Base-by-base conservation (phyloP, 306 rosid genomes). In the Sindora glabra region DNA sequence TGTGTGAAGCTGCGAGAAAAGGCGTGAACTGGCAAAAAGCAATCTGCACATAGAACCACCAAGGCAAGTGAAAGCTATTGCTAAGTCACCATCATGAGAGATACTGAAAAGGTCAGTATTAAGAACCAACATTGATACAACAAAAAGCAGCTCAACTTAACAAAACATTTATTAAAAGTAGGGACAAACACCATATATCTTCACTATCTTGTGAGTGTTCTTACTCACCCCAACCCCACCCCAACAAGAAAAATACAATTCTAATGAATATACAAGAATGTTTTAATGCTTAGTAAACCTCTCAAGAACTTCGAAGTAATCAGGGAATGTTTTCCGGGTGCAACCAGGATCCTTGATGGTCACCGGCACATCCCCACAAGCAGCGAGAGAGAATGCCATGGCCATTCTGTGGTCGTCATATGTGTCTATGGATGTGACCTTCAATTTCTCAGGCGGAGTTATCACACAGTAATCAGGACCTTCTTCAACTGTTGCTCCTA, bases 341-440 rank as follows among this genome's bases (percentile, higher is more conserved):
- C 99, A 94, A 16, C 95, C 94, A 0, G 99, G 99, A 86, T 94
- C 99, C 4, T 86, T 89, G 71, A 94, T 94, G 75, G 97, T 94
- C 30, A 94, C 99, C 0, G 95, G 94, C 70, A 94, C 94, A 25
- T 89, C 94, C 7, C 83, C 85, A 22, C 99, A 94, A 55, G 99
- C 99, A 63, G 97, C 95, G 14, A 94, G 96, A 39, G 99, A 94
- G 85, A 94, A 94, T 10, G 99, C 77, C 99, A 94, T 94, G 27
- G 99, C 99, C 99, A 94, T 94, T 77, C 99, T 80, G 72, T 94
- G 99, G 64, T 94, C 99, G 41, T 94, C 99, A 0, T 94, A 94
- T 3, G 99, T 94, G 83, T 94, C 99, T 11, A 94, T 94, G 0
- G 90, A 82, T 3, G 96, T 64, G 30, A 86, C 64, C 3, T 77